Conservation (phyloP, 768 basidiomycete genomes). For the Amyloporia xantha region DNA sequence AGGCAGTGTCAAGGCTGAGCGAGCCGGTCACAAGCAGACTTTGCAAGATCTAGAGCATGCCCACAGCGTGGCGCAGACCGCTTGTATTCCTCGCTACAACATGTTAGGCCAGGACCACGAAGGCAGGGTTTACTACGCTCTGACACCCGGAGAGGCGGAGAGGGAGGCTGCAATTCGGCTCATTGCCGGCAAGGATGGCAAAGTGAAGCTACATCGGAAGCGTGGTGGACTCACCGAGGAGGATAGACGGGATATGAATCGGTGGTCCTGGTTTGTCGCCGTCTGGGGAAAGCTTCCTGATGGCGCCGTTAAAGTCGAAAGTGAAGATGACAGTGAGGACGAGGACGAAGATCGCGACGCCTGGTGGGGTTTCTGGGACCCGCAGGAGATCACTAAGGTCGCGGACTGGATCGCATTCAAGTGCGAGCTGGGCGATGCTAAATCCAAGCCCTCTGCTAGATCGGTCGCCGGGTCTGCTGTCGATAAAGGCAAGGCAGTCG, state of each 20-base stretch:
- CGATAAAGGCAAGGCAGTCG: background rate
- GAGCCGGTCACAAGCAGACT: constrained; percentile 42
- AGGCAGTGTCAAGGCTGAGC: constrained; percentile 12
- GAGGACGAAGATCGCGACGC: constrained; percentile 35
- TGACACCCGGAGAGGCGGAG: constrained; percentile 55
- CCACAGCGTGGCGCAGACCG: constrained; percentile 39
- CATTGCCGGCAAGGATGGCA: constrained; percentile 26
- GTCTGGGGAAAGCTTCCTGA: constrained; percentile 60
- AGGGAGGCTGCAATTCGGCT: constrained; percentile 38
- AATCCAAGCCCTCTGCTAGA: constrained; percentile 3
- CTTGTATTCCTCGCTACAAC: constrained; percentile 46
- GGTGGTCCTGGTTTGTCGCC: constrained; percentile 75
- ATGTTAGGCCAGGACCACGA: constrained; percentile 65
- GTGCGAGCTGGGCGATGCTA: constrained; percentile 32
- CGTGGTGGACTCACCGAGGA: constrained; percentile 33
- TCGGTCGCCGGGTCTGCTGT: background rate
- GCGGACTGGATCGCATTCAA: constrained; percentile 59
- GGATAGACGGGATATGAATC: constrained; percentile 44
- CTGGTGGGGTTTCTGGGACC: constrained; percentile 78
- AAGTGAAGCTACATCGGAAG: constrained; percentile 35
- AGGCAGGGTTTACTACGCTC: constrained; percentile 61
- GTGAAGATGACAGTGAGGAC: constrained; percentile 17
- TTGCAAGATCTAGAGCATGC: constrained; percentile 48
- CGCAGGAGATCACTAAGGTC: constrained; percentile 55
- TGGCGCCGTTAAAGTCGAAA: constrained; percentile 19